These are phyloP conservation scores for Coemansia sp. DNA, from an alignment of 192 early-diverging fungal genomes.

Conservation along the genomic window DNA sequence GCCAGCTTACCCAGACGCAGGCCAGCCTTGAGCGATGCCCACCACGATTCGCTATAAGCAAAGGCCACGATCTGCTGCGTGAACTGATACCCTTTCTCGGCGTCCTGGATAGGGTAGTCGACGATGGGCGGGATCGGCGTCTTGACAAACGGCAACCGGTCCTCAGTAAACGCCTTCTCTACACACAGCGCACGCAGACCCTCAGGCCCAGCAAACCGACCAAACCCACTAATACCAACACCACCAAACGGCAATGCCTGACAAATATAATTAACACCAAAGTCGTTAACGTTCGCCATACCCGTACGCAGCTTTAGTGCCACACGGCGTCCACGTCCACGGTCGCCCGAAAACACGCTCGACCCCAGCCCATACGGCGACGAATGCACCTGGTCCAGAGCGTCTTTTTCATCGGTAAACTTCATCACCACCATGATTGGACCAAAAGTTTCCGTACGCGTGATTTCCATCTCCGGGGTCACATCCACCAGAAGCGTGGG, in stretches of 20 bases:
- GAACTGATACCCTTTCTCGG: constrained; percentile 57
- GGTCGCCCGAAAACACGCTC: constrained; percentile 74
- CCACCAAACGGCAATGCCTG: constrained; percentile 82
- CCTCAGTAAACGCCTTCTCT: constrained; percentile 69
- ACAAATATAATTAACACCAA: constrained; percentile 81
- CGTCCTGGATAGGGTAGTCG: constrained; percentile 71
- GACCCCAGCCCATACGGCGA: constrained; percentile 77
- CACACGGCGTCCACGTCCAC: constrained; percentile 59
- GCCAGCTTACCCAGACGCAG: constrained; percentile 57
- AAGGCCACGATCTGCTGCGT: constrained; percentile 59
- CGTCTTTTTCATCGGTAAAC: constrained; percentile 66
- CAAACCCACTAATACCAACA: constrained; percentile 75
- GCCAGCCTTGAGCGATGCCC: constrained; percentile 55
- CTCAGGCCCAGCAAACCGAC: constrained; percentile 73
- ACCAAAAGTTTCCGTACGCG: constrained; percentile 75
- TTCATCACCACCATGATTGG: constrained; percentile 81
- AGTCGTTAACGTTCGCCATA: constrained; percentile 87
- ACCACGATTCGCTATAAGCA: constrained; percentile 55
- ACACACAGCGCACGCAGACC: constrained; percentile 71
- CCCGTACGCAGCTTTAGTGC: constrained; percentile 67
- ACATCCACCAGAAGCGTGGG: constrained; percentile 83
- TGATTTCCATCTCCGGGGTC: constrained; percentile 72
- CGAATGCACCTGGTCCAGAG: constrained; percentile 66
- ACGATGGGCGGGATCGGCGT: constrained; percentile 73
- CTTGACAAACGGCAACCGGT: constrained; percentile 69